phyloP scores from a whole-genome alignment of 208 protist species.

The Crithidia sp. region DNA sequence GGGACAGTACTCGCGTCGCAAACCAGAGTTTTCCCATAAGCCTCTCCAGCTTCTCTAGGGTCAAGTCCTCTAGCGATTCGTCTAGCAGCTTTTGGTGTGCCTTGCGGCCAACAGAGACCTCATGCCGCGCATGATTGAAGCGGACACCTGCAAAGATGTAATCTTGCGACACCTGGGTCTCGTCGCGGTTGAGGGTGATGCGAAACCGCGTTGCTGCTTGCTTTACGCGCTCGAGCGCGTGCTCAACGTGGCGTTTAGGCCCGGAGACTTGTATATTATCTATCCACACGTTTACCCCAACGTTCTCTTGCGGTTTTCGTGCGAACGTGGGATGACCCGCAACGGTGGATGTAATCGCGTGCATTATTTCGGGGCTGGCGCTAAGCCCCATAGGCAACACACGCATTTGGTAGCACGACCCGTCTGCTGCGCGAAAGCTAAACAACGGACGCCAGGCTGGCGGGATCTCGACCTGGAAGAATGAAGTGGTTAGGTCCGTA shows the following conservation, averaged over 20 bases:
- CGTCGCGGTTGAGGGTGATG: constrained; percentile 18
- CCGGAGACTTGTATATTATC: constrained; percentile 40
- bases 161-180: constrained; percentile 13
- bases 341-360: constrained; percentile 19
- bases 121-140: constrained; percentile 5
- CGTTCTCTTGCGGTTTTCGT: neutral
- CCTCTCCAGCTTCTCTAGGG: constrained; percentile 20
- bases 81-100: constrained; percentile 17
- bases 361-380: constrained; percentile 36
- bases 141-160: constrained; percentile 22
- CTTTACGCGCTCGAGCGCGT: constrained; percentile 10
- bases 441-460: constrained; percentile 6
- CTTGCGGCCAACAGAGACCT: constrained; percentile 10
- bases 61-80: constrained; percentile 5
- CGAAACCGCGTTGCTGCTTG: neutral
- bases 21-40: constrained; percentile 30
- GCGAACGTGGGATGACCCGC: constrained; percentile 19
- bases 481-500: constrained; percentile 20
- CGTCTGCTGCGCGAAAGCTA: neutral
- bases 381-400: constrained; percentile 33
- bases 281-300: constrained; percentile 34
- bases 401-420: constrained; percentile 10
- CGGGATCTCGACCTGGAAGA: neutral
- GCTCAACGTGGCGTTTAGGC: constrained; percentile 3
- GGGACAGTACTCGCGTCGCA: constrained; percentile 12